These are phyloP conservation scores for Sporisorium scitamineum DNA, from an alignment of 1,284 basidiomycete species.

Conservation along the genomic window DNA sequence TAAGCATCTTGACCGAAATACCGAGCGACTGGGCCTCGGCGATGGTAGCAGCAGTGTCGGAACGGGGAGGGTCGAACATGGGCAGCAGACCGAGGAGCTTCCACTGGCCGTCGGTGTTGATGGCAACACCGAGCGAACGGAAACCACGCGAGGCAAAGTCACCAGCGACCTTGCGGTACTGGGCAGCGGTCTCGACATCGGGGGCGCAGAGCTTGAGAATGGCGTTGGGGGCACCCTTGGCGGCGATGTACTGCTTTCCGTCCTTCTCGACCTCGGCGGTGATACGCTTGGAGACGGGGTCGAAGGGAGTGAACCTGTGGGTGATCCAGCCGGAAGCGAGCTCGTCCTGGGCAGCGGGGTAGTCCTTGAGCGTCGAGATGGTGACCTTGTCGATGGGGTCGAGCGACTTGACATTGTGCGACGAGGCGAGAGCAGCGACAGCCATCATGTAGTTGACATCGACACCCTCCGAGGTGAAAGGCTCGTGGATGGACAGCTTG, in stretches of 20 bases:
- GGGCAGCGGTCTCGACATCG: constrained; percentile 70
- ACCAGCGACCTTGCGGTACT: constrained; percentile 71
- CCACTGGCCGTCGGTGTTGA: constrained; percentile 73
- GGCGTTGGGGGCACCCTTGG: constrained; percentile 75
- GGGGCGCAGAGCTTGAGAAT: constrained; percentile 73
- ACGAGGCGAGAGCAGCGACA: constrained; percentile 74
- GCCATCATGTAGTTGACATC: constrained; percentile 73
- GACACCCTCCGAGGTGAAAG: constrained; percentile 71
- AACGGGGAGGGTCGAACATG: constrained; percentile 74
- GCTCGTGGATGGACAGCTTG: constrained; percentile 75
- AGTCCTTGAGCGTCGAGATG: constrained; percentile 73
- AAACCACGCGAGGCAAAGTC: constrained; percentile 74
- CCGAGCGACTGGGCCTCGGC: constrained; percentile 73
- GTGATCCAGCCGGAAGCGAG: constrained; percentile 73
- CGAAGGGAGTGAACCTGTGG: constrained; percentile 74
- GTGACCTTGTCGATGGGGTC: constrained; percentile 76
- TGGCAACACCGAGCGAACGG: constrained; percentile 74
- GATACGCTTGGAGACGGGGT: constrained; percentile 75
- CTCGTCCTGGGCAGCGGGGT: constrained; percentile 73
- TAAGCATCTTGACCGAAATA: constrained; percentile 75
- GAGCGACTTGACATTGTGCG: constrained; percentile 74
- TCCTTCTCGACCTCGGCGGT: constrained; percentile 74
- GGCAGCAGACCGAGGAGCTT: constrained; percentile 72
- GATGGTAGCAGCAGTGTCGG: constrained; percentile 74
- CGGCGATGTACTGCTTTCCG: constrained; percentile 73